Evolutionary conservation across 2,329 filamentous ascomycete species (phyloP).

Genomic region (Boeremia lycopersici): DNA sequence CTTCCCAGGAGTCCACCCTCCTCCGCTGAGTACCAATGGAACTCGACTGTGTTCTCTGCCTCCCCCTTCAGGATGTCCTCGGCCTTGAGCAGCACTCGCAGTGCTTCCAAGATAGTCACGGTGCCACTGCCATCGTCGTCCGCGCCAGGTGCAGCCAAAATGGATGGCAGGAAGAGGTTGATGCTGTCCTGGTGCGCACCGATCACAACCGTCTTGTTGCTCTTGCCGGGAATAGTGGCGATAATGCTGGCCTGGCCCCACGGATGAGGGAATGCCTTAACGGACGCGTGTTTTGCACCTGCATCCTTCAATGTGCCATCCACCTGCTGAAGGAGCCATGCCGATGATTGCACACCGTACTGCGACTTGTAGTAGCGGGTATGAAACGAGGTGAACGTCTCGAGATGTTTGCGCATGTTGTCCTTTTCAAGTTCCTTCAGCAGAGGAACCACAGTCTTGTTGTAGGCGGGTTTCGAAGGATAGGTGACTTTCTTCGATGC

Average conservation of each 20-base stretch:
- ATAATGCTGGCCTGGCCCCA: constrained; percentile 94
- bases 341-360: constrained; percentile 80
- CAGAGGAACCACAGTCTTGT: constrained; percentile 70
- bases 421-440: constrained; percentile 72
- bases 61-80: constrained; percentile 72
- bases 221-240: constrained; percentile 85
- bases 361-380: constrained; percentile 82
- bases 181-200: constrained; percentile 85
- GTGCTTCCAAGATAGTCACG: constrained; percentile 90
- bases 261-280: constrained; percentile 75
- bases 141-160: constrained; percentile 87
- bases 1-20: constrained; percentile 86
- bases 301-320: constrained; percentile 72
- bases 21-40: constrained; percentile 95
- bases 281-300: constrained; percentile 72
- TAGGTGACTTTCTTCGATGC: constrained; percentile 61
- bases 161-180: constrained; percentile 85
- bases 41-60: constrained; percentile 86
- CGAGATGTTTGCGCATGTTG: constrained; percentile 78
- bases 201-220: constrained; percentile 82
- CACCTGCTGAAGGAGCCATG: constrained; percentile 82
- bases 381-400: constrained; percentile 78
- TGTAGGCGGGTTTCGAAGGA: constrained; percentile 69
- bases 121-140: constrained; percentile 94
- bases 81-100: constrained; percentile 79